These are phyloP conservation scores for Suhomyces kilbournensis DNA, from an alignment of 805 yeast species.

Conservation along the genomic window DNA sequence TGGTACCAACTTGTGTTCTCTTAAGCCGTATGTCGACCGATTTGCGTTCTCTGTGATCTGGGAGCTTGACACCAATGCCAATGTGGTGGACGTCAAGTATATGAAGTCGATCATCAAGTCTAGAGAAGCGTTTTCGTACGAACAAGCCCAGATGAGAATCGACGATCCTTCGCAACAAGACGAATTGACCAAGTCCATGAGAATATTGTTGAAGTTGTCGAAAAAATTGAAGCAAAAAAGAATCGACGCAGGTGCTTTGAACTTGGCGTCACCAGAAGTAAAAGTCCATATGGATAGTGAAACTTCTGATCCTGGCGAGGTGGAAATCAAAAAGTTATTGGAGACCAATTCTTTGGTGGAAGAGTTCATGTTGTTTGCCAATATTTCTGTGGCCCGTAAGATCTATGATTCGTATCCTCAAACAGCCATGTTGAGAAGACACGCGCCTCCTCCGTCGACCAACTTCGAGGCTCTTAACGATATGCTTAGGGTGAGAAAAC, in stretches of 20 bases:
- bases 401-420: slow-evolving; percentile 93
- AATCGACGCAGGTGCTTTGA: slow-evolving; percentile 92
- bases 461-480: slow-evolving; percentile 89
- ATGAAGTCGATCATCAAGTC: slow-evolving; percentile 88
- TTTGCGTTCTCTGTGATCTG: slow-evolving; percentile 94
- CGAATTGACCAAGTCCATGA: slow-evolving; percentile 85
- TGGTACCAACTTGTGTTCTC: slow-evolving; percentile 94
- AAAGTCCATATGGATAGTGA: slow-evolving; percentile 96
- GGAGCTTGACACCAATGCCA: slow-evolving; percentile 87
- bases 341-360: slow-evolving; percentile 96
- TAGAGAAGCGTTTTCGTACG: slow-evolving; percentile 92
- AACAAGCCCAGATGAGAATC: slow-evolving; percentile 85
- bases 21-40: slow-evolving; percentile 92
- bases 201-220: slow-evolving; percentile 75
- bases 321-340: slow-evolving; percentile 80
- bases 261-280: slow-evolving; percentile 96
- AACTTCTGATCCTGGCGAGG: slow-evolving; percentile 94
- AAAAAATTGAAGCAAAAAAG: slow-evolving; percentile 81
- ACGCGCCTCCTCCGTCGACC: slow-evolving; percentile 94
- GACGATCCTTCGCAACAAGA: slow-evolving; percentile 76
- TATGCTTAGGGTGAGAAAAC: slow-evolving; percentile 76
- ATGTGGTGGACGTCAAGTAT: slow-evolving; percentile 73
- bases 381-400: slow-evolving; percentile 90
- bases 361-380: slow-evolving; percentile 97
- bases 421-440: slow-evolving; percentile 97